These are phyloP conservation scores for Colletotrichum costaricense DNA, from an alignment of 2,329 filamentous ascomycete species.

Conservation along the genomic window DNA sequence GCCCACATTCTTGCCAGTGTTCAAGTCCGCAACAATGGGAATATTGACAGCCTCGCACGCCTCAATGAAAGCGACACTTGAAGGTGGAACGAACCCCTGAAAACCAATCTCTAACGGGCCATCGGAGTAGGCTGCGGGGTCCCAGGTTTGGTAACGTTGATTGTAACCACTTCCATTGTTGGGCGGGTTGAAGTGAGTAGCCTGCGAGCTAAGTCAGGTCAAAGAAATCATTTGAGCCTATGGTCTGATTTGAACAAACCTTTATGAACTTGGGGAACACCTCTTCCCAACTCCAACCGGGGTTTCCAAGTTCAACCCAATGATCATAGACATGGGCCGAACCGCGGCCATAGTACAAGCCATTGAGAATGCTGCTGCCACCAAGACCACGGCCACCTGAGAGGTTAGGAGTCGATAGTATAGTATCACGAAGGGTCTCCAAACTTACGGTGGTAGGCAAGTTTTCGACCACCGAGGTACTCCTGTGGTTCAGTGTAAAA, in stretches of 20 bases:
- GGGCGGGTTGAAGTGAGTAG: constrained; percentile 41
- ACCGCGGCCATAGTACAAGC: constrained; percentile 46
- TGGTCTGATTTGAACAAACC: constrained; percentile 1
- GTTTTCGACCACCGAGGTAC: constrained; percentile 42
- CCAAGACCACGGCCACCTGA: constrained; percentile 41
- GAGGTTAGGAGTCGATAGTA: neutral
- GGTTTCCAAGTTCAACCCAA: constrained; percentile 46
- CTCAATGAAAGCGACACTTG: constrained; percentile 42
- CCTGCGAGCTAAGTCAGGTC: neutral
- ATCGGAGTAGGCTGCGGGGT: constrained; percentile 40
- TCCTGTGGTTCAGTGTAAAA: constrained; percentile 40
- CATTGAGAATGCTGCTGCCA: constrained; percentile 46
- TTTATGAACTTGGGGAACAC: constrained; percentile 40
- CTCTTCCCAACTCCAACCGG: constrained; percentile 46
- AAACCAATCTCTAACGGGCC: constrained; percentile 41
- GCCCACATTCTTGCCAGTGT: constrained; percentile 42
- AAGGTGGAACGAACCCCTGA: constrained; percentile 43
- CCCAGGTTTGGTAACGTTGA: constrained; percentile 41
- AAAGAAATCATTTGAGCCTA: neutral
- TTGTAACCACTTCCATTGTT: constrained; percentile 38
- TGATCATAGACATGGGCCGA: constrained; percentile 44
- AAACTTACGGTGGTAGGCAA: constrained; percentile 43
- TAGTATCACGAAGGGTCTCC: neutral
- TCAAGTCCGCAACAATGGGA: constrained; percentile 41
- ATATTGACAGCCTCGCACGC: constrained; percentile 38